Conservation (phyloP, 139 green algal genomes). For the Asterochloris erici region DNA sequence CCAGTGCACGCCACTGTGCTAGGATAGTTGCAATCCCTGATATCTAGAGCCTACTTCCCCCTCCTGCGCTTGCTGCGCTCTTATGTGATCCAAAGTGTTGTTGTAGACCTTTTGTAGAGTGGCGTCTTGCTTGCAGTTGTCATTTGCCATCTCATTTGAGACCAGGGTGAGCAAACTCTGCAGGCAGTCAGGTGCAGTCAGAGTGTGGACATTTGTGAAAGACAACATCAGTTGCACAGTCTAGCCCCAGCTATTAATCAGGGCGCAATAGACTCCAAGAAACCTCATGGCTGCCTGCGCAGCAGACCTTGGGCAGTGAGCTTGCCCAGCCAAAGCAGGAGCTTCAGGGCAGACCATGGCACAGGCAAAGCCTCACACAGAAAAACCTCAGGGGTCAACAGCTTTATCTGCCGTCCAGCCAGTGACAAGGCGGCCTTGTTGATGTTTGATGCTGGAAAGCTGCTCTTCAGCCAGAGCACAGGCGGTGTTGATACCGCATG, state of each 20-base stretch:
- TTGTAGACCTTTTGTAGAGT: slow-evolving; percentile 34
- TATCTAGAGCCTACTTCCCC: not conserved
- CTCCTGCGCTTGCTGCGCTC: slow-evolving; percentile 21
- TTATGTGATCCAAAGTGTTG: slow-evolving; percentile 39
- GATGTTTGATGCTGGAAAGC: not conserved
- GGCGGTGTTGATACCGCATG: not conserved
- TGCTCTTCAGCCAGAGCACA: not conserved
- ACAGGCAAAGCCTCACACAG: not conserved
- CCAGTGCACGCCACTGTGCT: too few relatives aligned
- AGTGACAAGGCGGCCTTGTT: not conserved
- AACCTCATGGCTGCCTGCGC: not conserved
- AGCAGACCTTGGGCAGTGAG: not conserved
- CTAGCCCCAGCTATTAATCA: too few relatives aligned
- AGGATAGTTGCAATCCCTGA: not conserved
- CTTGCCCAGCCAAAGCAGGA: not conserved
- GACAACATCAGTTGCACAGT: too few relatives aligned
- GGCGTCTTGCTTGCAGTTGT: slow-evolving; percentile 31
- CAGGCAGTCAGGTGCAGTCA: not conserved
- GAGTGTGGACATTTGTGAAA: not conserved
- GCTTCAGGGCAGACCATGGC: not conserved
- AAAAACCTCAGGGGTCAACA: not conserved
- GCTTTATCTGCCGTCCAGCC: not conserved
- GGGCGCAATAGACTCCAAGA: not conserved
- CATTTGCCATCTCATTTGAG: slow-evolving; percentile 48
- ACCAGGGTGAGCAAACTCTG: slow-evolving; percentile 64